These are phyloP conservation scores for Oryza coarctata DNA, from an alignment of 176 grass and related monocot genomes.

Conservation along the genomic window DNA sequence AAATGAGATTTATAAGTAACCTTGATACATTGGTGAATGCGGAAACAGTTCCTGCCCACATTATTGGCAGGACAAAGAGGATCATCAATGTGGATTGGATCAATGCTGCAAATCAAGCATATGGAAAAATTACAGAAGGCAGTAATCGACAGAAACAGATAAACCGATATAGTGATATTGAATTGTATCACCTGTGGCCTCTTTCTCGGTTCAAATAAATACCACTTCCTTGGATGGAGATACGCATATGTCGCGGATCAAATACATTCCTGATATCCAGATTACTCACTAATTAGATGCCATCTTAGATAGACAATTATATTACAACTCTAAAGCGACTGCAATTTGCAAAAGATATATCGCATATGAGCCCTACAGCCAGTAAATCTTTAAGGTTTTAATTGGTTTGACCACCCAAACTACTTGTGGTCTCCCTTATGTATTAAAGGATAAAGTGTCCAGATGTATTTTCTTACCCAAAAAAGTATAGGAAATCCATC, in stretches of 20 bases:
- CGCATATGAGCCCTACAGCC: neutral
- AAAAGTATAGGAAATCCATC: slow-evolving; percentile 98
- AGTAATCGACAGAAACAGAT: slow-evolving; percentile 10
- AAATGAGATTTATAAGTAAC: slow-evolving; percentile 42
- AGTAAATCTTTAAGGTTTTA: slow-evolving; percentile 10
- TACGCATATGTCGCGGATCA: slow-evolving; percentile 97
- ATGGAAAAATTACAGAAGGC: slow-evolving; percentile 31
- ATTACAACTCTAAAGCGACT: slow-evolving; percentile 12
- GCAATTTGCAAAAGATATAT: neutral
- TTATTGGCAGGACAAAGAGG: slow-evolving; percentile 89
- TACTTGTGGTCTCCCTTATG: neutral
- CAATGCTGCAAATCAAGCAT: slow-evolving; percentile 67
- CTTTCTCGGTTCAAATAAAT: slow-evolving; percentile 96
- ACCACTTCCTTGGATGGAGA: slow-evolving; percentile 95
- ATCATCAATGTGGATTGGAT: slow-evolving; percentile 97
- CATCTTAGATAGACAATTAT: slow-evolving; percentile 4
- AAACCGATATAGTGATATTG: neutral
- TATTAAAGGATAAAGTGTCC: slow-evolving; percentile 19
- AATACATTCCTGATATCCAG: slow-evolving; percentile 80
- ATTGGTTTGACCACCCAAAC: neutral
- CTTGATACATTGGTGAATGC: slow-evolving; percentile 98
- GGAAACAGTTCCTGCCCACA: slow-evolving; percentile 97
- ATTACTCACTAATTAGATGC: slow-evolving; percentile 21
- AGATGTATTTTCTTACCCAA: slow-evolving; percentile 69
- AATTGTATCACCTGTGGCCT: slow-evolving; percentile 71